Evolutionary conservation across 371 early-diverging fungal genomes (phyloP), one percentile per base, ranked within the genome.

Genomic region (Mucor plumbeus): DNA sequence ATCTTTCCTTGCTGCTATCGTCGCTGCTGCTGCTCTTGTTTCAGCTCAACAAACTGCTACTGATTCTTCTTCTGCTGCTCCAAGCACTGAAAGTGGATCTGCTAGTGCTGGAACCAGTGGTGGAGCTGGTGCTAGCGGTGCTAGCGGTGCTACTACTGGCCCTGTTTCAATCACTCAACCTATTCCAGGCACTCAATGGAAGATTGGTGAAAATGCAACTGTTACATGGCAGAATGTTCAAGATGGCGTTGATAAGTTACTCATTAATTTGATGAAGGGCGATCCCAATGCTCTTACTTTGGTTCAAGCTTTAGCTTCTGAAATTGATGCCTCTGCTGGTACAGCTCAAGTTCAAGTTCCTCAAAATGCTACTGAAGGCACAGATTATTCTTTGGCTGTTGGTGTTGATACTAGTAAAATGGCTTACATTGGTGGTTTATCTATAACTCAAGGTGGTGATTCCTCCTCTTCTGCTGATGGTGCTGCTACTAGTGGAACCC

Each of bases 171-270:
- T 81, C 66, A 78, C 77, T 17, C 61, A 65, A 41, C 84, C 84
- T 19, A 40, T 76, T 44, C 67, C 66, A 38, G 78, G 77, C 10
- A 61, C 84, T 34, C 54, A 62, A 17, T 84, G 84, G 84, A 69
- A 67, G 14, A 72, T 78, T 34, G 85, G 85, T 36, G 43, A 64
- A 21, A 19, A 61, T 5, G 72, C 73, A 41, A 76, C 74, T 13
- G 74, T 85, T n/a, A 66, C 74, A 5, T 85, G 85, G 85, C 70
- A 71, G 56, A 73, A 80, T 48, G 65, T 69, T 3, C 77, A 82
- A 63, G 33, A 63, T 3, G 74, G 71, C 34, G 65, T 75, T 35
- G 65, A 59, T 14, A 70, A 72, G n/a, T 66, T 80, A 38, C 69
- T 73, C 4, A 75, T 76, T 13, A 77, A 76, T 63, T 76, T 83